phyloP scores from a whole-genome alignment of 108 stramenopile genomes.

The Nitzschia sp. region DNA sequence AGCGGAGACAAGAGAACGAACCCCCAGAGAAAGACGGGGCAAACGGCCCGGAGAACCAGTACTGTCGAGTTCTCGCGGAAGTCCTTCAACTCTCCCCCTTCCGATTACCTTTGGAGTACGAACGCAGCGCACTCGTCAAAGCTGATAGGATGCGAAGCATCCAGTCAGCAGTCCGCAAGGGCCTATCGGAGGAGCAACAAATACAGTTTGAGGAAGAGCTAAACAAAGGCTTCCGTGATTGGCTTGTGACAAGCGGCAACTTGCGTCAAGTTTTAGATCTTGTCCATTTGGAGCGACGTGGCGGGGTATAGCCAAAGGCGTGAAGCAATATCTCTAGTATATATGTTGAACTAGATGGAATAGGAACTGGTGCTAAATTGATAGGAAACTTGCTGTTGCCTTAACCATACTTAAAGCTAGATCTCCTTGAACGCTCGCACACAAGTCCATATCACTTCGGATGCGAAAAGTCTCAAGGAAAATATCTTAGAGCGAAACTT shows the following conservation, averaged over 20 bases:
- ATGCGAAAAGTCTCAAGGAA: too few relatives aligned
- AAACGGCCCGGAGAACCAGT: slow-evolving; percentile 56
- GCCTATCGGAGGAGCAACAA: slow-evolving; percentile 60
- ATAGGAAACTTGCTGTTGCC: too few relatives aligned
- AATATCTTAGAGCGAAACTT: slow-evolving; percentile 32
- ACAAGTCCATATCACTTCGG: too few relatives aligned
- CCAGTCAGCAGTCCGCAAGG: slow-evolving; percentile 68
- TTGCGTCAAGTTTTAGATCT: slow-evolving; percentile 90
- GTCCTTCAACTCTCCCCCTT: slow-evolving; percentile 81
- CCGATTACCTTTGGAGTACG: slow-evolving; percentile 80
- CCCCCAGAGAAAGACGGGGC: slow-evolving; percentile 33
- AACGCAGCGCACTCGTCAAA: slow-evolving; percentile 64
- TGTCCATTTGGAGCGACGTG: slow-evolving; percentile 72
- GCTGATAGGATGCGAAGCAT: slow-evolving; percentile 73
- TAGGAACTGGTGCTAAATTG: too few relatives aligned
- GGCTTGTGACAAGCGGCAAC: slow-evolving; percentile 90
- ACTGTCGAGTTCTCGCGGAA: slow-evolving; percentile 76
- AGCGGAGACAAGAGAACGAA: slow-evolving; percentile 54
- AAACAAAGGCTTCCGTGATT: slow-evolving; percentile 83
- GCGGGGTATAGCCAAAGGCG: slow-evolving; percentile 16
- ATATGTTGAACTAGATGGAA: too few relatives aligned
- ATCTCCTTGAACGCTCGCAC: too few relatives aligned
- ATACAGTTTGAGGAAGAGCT: slow-evolving; percentile 73
- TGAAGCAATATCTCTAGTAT: neutral
- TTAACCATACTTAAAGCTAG: too few relatives aligned